Evolutionary conservation across 139 green algal genomes (phyloP).

Genomic region (Chlorella vulgaris): DNA sequence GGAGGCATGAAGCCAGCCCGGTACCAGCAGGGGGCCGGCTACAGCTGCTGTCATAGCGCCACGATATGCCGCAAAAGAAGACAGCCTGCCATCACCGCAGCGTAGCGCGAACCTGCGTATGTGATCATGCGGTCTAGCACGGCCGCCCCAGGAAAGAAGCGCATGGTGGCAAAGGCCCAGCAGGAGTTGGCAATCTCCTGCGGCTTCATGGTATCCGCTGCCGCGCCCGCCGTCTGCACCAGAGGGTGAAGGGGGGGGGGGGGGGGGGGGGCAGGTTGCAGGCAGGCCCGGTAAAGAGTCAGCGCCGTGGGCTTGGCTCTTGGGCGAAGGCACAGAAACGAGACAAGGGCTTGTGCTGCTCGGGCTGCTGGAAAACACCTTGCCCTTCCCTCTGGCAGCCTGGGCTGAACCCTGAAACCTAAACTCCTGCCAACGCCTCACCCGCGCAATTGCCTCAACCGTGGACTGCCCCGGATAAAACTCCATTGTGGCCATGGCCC

Average conservation of each 20-base stretch:
- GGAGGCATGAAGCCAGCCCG: not conserved
- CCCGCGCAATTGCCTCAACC: not conserved
- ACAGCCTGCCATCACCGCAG: too few relatives aligned
- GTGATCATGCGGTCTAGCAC: conserved; percentile 24
- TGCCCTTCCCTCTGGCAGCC: not conserved
- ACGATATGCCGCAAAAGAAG: too few relatives aligned
- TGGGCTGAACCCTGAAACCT: too few relatives aligned
- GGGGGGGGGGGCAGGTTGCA: not conserved
- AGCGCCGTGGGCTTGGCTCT: too few relatives aligned
- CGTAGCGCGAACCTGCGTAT: not conserved
- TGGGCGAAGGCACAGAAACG: too few relatives aligned
- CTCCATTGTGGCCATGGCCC: conserved; percentile 42
- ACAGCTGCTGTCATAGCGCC: too few relatives aligned
- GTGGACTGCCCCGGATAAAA: conserved; percentile 33
- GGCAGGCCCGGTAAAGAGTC: not conserved
- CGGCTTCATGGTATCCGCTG: conserved; percentile 37
- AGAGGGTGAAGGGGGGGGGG: not conserved
- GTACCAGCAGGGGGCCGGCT: not conserved
- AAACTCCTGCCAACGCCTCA: not conserved
- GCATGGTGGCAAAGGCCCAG: conserved; percentile 48
- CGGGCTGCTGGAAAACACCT: too few relatives aligned
- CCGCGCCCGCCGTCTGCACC: not conserved
- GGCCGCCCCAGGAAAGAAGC: conserved; percentile 30
- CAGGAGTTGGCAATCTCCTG: conserved; percentile 59
- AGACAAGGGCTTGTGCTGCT: too few relatives aligned